A percentile compares a stretch with the other conserved stretches of the same genome.
These are phyloP conservation scores for Psilocybe subaeruginosa DNA, from an alignment of 768 basidiomycete species.

Conservation along the genomic window DNA sequence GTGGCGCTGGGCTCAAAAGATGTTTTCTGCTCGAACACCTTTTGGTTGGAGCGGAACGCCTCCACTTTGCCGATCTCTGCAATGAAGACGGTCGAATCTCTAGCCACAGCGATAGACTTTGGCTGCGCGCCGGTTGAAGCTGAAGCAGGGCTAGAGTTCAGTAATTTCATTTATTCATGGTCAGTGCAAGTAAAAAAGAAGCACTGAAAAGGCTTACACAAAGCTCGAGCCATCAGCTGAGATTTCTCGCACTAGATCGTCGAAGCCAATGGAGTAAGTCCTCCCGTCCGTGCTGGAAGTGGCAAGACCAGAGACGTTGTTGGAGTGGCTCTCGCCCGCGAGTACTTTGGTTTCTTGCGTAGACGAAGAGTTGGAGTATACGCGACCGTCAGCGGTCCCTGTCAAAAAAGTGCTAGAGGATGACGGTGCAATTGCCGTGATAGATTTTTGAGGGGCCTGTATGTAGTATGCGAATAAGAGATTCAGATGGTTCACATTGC, in stretches of 20 bases:
- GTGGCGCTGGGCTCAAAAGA: slow-evolving; percentile 58
- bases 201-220: slow-evolving; percentile 34
- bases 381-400: slow-evolving; percentile 81
- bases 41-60: slow-evolving; percentile 72
- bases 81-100: slow-evolving; percentile 69
- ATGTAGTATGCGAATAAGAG: background rate
- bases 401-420: slow-evolving; percentile 69
- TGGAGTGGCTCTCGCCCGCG: slow-evolving; percentile 71
- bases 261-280: slow-evolving; percentile 76
- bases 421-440: slow-evolving; percentile 62
- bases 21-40: slow-evolving; percentile 56
- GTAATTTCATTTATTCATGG: background rate
- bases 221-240: slow-evolving; percentile 45
- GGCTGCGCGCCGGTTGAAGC: slow-evolving; percentile 66
- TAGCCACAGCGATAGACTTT: slow-evolving; percentile 58
- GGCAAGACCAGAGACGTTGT: slow-evolving; percentile 66
- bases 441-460: slow-evolving; percentile 80
- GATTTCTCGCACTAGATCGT: slow-evolving; percentile 78
- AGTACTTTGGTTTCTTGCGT: slow-evolving; percentile 49
- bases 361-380: slow-evolving; percentile 61
- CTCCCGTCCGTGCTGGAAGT: slow-evolving; percentile 45
- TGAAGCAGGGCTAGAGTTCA: slow-evolving; percentile 47
- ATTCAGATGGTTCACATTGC: background rate
- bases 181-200: background rate
- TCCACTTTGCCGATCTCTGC: slow-evolving; percentile 61